These are phyloP conservation scores for Trichoderma reesei DNA, from an alignment of 495 filamentous ascomycete genomes.

Conservation along the genomic window DNA sequence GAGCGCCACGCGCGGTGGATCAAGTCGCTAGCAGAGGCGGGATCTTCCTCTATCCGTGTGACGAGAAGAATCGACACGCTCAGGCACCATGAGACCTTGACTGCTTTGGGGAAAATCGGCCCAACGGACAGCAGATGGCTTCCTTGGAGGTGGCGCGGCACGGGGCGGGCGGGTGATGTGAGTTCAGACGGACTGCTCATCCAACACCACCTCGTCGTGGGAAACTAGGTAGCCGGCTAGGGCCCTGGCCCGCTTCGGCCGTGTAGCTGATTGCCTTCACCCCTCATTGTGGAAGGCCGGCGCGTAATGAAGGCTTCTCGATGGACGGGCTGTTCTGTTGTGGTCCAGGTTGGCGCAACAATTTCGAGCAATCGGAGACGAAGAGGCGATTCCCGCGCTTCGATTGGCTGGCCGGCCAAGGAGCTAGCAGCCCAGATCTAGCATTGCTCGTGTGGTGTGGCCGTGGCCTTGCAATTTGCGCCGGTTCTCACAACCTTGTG, in stretches of 20 bases:
- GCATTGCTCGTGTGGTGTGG: not conserved
- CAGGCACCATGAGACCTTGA: not conserved
- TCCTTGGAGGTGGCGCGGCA: conserved; percentile 3
- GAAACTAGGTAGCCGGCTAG: not conserved
- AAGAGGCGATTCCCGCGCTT: conserved; percentile 16
- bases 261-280: not conserved
- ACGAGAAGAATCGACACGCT: not conserved
- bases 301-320: conserved; percentile 41
- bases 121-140: conserved; percentile 4
- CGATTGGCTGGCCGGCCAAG: conserved; percentile 31
- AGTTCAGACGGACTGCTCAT: not conserved
- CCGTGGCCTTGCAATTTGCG: not conserved
- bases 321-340: conserved; percentile 22
- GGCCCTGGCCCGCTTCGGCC: not conserved
- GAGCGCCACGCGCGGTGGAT: not conserved
- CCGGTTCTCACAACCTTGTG: not conserved
- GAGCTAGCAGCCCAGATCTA: conserved; percentile 16
- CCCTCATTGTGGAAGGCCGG: conserved; percentile 23
- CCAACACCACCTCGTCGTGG: conserved; percentile 3
- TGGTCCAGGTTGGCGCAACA: conserved; percentile 24
- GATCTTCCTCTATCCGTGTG: not conserved
- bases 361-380: conserved; percentile 34
- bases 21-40: not conserved
- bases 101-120: not conserved
- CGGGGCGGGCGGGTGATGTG: conserved; percentile 1